Percentiles rank a stretch among this genome's conserved stretches.
phyloP scores from a whole-genome alignment of 2,329 filamentous ascomycete species.

The Colletotrichum limetticola region DNA sequence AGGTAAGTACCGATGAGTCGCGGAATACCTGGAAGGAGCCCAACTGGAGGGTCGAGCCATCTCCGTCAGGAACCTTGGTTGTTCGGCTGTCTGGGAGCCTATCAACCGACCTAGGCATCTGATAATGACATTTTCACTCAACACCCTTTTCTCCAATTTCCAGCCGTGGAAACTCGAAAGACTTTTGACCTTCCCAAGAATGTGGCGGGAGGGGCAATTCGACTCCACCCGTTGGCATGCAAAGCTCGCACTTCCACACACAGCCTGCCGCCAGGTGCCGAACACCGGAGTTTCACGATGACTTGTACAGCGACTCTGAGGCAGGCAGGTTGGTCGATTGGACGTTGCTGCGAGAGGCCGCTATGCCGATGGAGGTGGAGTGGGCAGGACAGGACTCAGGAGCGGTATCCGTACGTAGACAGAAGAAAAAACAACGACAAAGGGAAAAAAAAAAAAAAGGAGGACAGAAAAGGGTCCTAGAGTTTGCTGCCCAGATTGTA shows the following conservation, averaged over 20 bases:
- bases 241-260: slow-evolving; percentile 5
- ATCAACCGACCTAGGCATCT: neutral
- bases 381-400: neutral
- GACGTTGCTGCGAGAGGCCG: neutral
- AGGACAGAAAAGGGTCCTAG: neutral
- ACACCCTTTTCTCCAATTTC: neutral
- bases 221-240: neutral
- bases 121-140: neutral
- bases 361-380: neutral
- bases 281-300: neutral
- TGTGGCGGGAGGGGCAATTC: neutral
- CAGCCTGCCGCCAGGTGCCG: neutral
- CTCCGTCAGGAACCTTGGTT: neutral
- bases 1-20: neutral
- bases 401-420: neutral
- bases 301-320: neutral
- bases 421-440: neutral
- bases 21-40: neutral
- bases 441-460: neutral
- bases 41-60: neutral
- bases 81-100: neutral
- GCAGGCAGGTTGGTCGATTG: neutral
- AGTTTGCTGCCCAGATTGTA: neutral
- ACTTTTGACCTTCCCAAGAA: neutral
- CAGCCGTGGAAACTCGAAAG: neutral